Percentiles rank a stretch among this genome's conserved stretches.
Conservation (phyloP, 768 basidiomycete species). For the Nidularia sp. region DNA sequence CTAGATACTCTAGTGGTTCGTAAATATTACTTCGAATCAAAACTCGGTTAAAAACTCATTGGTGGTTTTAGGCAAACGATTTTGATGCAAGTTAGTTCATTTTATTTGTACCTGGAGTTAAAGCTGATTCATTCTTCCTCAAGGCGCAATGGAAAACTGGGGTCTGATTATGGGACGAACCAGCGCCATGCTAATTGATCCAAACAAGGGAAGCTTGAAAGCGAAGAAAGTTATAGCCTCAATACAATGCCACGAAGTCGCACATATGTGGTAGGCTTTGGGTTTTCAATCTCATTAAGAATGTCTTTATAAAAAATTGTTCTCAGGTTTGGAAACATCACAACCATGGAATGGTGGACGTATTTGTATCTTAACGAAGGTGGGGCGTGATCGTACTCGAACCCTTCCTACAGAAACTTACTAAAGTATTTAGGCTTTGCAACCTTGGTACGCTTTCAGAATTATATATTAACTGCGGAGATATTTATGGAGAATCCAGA, state of each 20-base stretch:
- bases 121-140: not conserved
- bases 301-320: not conserved
- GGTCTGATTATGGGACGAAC: conserved; percentile 90
- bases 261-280: conserved; percentile 65
- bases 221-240: conserved; percentile 78
- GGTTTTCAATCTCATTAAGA: too few species aligned
- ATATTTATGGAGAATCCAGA: conserved; percentile 29
- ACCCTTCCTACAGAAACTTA: not conserved
- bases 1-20: conserved; percentile 85
- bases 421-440: conserved; percentile 55
- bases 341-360: conserved; percentile 93
- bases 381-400: conserved; percentile 9
- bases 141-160: conserved; percentile 92
- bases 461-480: not conserved
- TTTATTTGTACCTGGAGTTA: too few species aligned
- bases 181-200: conserved; percentile 74
- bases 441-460: conserved; percentile 51
- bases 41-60: not conserved
- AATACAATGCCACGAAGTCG: conserved; percentile 83
- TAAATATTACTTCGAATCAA: conserved; percentile 4
- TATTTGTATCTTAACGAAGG: conserved; percentile 81
- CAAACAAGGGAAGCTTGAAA: conserved; percentile 63
- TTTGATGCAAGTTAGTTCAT: conserved; percentile 47
- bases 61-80: conserved; percentile 55
- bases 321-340: conserved; percentile 86